Conservation (phyloP, 352 stramenopile genomes). For the Globisporangium uncinulatum region DNA sequence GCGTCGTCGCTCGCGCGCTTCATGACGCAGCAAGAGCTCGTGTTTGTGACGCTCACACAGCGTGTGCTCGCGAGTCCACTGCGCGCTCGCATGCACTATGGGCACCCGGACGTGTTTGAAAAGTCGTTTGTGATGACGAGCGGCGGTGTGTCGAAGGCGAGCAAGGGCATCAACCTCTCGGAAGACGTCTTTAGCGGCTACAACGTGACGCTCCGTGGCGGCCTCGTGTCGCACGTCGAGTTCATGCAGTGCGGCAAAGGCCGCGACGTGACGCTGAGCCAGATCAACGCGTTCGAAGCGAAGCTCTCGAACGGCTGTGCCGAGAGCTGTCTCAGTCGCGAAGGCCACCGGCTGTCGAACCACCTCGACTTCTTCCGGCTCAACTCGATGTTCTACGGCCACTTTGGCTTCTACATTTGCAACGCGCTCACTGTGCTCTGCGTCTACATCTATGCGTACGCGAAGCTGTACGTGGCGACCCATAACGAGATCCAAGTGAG, state of each 20-base stretch:
- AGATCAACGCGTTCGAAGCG: constrained; percentile 87
- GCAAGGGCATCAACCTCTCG: constrained; percentile 85
- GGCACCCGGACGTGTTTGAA: constrained; percentile 85
- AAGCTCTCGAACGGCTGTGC: constrained; percentile 84
- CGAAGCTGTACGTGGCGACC: constrained; percentile 75
- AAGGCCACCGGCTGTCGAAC: constrained; percentile 73
- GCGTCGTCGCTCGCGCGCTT: constrained; percentile 84
- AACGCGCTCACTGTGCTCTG: constrained; percentile 83
- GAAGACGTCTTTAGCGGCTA: constrained; percentile 90
- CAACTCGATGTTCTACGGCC: constrained; percentile 88
- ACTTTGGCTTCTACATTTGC: constrained; percentile 89
- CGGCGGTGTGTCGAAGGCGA: constrained; percentile 81
- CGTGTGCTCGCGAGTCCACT: constrained; percentile 77
- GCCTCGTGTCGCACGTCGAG: constrained; percentile 78
- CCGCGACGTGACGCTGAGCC: constrained; percentile 80
- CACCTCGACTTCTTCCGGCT: constrained; percentile 80
- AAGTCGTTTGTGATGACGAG: constrained; percentile 83
- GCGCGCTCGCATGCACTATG: constrained; percentile 82
- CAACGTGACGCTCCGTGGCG: constrained; percentile 76
- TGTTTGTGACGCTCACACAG: constrained; percentile 85
- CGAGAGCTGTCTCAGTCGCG: constrained; percentile 76
- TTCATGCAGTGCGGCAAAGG: constrained; percentile 89
- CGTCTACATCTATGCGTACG: constrained; percentile 84
- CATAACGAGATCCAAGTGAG: constrained; percentile 55
- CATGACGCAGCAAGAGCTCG: constrained; percentile 84